phyloP scores from a whole-genome alignment of 257 asterid species.

The Scutellaria baicalensis region DNA sequence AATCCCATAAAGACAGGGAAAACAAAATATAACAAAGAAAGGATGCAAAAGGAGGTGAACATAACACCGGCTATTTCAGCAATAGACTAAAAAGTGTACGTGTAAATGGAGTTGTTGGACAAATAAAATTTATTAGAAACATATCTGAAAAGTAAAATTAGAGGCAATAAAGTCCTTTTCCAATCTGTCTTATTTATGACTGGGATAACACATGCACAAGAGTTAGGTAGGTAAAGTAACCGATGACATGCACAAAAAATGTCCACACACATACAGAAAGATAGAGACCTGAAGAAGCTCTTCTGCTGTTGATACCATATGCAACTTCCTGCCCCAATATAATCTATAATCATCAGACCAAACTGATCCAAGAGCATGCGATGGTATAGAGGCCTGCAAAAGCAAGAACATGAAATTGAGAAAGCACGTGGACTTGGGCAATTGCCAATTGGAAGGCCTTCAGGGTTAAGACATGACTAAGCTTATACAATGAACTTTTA shows the following conservation, averaged over 20 bases:
- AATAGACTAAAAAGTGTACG: neutral
- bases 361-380: conserved; percentile 51
- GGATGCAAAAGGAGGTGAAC: neutral
- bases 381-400: conserved; percentile 63
- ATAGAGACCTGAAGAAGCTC: conserved; percentile 69
- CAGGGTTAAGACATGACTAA: neutral
- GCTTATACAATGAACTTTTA: neutral
- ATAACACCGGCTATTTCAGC: neutral
- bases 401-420: conserved; percentile 10
- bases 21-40: neutral
- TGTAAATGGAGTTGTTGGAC: neutral
- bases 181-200: neutral
- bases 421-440: neutral
- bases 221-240: neutral
- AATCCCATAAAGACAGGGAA: neutral
- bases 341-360: conserved; percentile 66
- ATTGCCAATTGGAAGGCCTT: neutral
- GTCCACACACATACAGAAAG: neutral
- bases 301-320: conserved; percentile 45
- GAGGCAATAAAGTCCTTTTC: neutral
- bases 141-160: neutral
- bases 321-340: conserved; percentile 57
- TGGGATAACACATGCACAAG: neutral
- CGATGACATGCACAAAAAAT: neutral
- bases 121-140: neutral